These are phyloP conservation scores for Kwoniella mangroviensis DNA, from an alignment of 768 basidiomycete genomes.

Conservation along the genomic window DNA sequence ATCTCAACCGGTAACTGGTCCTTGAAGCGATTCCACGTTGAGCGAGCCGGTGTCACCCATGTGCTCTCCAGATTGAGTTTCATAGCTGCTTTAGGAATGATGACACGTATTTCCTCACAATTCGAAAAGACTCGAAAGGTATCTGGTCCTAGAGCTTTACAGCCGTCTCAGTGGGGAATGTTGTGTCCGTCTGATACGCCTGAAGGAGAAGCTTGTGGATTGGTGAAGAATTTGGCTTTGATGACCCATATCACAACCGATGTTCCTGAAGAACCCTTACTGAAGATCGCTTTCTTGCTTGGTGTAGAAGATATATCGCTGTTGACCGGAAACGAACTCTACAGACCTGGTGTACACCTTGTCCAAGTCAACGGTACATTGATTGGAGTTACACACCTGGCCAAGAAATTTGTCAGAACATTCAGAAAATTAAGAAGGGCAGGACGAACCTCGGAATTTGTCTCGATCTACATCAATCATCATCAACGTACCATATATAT, in stretches of 20 bases:
- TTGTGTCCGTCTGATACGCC: constrained; percentile 97
- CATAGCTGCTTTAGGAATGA: constrained; percentile 98
- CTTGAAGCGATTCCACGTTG: constrained; percentile 98
- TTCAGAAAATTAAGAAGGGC: constrained; percentile 92
- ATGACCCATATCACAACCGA: constrained; percentile 99
- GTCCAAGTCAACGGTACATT: constrained; percentile 97
- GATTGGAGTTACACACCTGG: constrained; percentile 86
- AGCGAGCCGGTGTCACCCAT: constrained; percentile 96
- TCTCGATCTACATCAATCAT: constrained; percentile 92
- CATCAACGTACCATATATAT: constrained; percentile 95
- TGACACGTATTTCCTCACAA: constrained; percentile 98
- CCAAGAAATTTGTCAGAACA: constrained; percentile 80
- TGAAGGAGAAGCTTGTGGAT: constrained; percentile 97
- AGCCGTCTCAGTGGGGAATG: constrained; percentile 99
- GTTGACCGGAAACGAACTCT: constrained; percentile 92
- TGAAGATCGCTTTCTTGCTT: constrained; percentile 87
- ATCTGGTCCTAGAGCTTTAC: constrained; percentile 92
- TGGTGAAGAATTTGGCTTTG: constrained; percentile 96
- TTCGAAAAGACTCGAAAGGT: constrained; percentile 99
- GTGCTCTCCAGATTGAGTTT: constrained; percentile 93
- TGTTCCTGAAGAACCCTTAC: constrained; percentile 92
- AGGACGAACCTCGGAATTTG: constrained; percentile 91
- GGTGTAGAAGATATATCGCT: constrained; percentile 96
- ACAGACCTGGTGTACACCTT: constrained; percentile 86
- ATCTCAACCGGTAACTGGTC: constrained; percentile 99